Conservation (phyloP, 2,329 filamentous ascomycete genomes). For the Didymellaceae sp. region DNA sequence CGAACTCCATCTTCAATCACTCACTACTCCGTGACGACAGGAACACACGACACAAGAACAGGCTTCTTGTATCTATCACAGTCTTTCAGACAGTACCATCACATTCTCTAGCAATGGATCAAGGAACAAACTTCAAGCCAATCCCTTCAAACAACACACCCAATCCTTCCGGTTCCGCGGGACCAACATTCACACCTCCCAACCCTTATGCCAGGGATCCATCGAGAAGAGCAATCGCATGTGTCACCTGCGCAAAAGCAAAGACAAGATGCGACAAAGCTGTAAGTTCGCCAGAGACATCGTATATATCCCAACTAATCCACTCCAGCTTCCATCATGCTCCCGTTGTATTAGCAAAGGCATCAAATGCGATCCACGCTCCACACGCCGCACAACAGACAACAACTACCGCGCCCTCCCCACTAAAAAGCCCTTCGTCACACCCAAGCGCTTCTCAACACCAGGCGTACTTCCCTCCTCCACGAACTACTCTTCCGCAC, state of each 20-base stretch:
- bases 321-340: constrained; percentile 42
- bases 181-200: background rate
- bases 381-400: constrained; percentile 47
- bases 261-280: constrained; percentile 49
- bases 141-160: constrained; percentile 21
- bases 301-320: background rate
- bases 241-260: constrained; percentile 48
- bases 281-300: constrained; percentile 22
- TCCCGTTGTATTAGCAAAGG: constrained; percentile 46
- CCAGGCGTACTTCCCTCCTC: constrained; percentile 28
- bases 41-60: background rate
- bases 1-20: constrained; percentile 10
- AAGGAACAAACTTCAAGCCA: constrained; percentile 18
- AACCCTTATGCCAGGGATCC: constrained; percentile 43
- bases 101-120: constrained; percentile 27
- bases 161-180: constrained; percentile 12
- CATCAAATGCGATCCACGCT: constrained; percentile 45
- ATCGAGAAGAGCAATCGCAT: constrained; percentile 47
- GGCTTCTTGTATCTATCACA: background rate
- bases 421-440: constrained; percentile 33
- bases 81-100: background rate
- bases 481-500: constrained; percentile 27
- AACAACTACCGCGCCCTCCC: constrained; percentile 38
- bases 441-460: constrained; percentile 35
- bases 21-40: background rate